Base-by-base conservation (phyloP, 2,329 filamentous ascomycete genomes). In the Calonectria multiphialidica region DNA sequence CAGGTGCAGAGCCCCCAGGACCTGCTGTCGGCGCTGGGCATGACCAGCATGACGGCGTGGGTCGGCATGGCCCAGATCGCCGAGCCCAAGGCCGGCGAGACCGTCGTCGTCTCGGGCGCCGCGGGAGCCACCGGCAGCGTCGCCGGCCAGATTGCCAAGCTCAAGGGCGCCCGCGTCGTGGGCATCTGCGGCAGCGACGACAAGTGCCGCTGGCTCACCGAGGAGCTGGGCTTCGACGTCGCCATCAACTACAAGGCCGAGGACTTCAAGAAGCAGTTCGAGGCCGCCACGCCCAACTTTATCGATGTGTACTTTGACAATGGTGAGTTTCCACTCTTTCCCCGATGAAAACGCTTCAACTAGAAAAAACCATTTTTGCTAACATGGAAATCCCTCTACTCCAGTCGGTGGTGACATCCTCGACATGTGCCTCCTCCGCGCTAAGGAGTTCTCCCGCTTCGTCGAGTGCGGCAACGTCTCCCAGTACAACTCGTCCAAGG, bases 51-150 rank as follows among this genome's bases (percentile, higher is more conserved):
- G 73, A 96, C 94, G 0, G 94, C 94, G 2, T 96, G 94, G 84
- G 93, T 94, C 74, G 94, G 94, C 23, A 90, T 96, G 80, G 82
- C 90, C 35, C 89, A 93, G 68, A 89, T 96, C 55, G 94, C 90
- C 3, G 85, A 93, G 68, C 90, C 93, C 47, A 91, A 92, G 81
- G 82, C 88, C 2, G 93, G 93, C 5, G 93, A 96, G 75, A 91
- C 93, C 5, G 93, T 96, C 1, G 93, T 96, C 9, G 92, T 96
- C 0, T 93, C 91, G 10, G 94, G 93, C 8, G 94, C 94, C 2
- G 94, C 94, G 0, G 94, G 94, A 2, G 94, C 94, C 0, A 96
- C 94, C 0, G 94, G 94, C 1, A 93, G 90, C 79, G 90, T 96
- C 1, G 94, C 91, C 0, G 93, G 93, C 0, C 94, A 96, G 84